Percentiles rank a stretch among this genome's conserved stretches.
Evolutionary conservation across 2,329 filamentous ascomycete species (phyloP).

Genomic region (Boeremia exigua): DNA sequence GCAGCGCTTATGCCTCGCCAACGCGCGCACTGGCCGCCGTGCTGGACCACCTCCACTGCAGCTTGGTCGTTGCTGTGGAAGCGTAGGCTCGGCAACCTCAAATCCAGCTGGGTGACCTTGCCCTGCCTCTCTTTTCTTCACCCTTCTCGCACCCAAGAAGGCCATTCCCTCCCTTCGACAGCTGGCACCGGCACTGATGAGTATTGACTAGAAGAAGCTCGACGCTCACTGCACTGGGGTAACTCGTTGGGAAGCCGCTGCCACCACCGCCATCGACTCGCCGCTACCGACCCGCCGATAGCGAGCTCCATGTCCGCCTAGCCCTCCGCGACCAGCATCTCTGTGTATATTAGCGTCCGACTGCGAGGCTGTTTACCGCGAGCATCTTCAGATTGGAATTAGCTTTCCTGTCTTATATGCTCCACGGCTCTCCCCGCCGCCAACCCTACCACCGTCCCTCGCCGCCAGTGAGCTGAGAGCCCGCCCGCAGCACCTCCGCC

Average conservation of each 20-base stretch:
- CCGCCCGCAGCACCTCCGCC: constrained; percentile 19
- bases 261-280: constrained; percentile 6
- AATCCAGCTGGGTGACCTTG: constrained; percentile 44
- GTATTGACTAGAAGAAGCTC: constrained; percentile 11
- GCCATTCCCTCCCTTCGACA: constrained; percentile 28
- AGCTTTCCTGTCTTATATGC: constrained; percentile 48
- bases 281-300: constrained; percentile 29
- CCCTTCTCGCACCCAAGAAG: constrained; percentile 51
- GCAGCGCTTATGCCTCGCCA: constrained; percentile 33
- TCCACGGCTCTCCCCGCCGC: constrained; percentile 36
- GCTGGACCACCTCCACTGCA: constrained; percentile 34
- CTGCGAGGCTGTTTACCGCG: constrained; percentile 31
- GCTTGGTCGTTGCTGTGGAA: constrained; percentile 27
- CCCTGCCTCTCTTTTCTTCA: constrained; percentile 37
- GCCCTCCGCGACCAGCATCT: constrained; percentile 25
- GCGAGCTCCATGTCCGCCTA: constrained; percentile 26
- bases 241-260: constrained; percentile 28
- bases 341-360: constrained; percentile 17
- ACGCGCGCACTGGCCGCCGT: constrained; percentile 26
- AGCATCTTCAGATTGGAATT: constrained; percentile 51
- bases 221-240: constrained; percentile 36
- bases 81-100: constrained; percentile 42
- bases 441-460: constrained; percentile 26
- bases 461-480: constrained; percentile 26
- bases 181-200: constrained; percentile 21